A percentile compares a stretch with the other conserved stretches of the same genome.
Conservation (phyloP, 2,329 filamentous ascomycete genomes). For the Epichloe aotearoae region DNA sequence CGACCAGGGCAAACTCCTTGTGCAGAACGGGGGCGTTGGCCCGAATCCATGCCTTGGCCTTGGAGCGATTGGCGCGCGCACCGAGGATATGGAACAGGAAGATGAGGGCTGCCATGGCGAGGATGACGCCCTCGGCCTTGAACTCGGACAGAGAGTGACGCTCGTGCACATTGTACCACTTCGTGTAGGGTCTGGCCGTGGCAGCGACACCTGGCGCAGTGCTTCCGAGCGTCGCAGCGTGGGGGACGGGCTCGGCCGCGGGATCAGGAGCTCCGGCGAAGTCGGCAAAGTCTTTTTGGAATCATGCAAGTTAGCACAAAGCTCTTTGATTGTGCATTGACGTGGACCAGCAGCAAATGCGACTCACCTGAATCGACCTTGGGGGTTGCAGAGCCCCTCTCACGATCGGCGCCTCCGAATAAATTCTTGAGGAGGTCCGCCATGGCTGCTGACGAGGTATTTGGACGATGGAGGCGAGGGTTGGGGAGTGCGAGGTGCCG, state of each 20-base stretch:
- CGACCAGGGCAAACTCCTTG: slow-evolving; percentile 77
- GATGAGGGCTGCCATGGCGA: slow-evolving; percentile 61
- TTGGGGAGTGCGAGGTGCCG: slow-evolving; percentile 5
- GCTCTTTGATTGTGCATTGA: neutral
- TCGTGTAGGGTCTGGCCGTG: slow-evolving; percentile 58
- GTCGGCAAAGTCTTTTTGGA: slow-evolving; percentile 70
- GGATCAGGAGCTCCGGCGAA: slow-evolving; percentile 71
- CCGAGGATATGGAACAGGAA: slow-evolving; percentile 73
- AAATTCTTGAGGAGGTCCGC: slow-evolving; percentile 52
- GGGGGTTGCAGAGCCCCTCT: slow-evolving; percentile 26
- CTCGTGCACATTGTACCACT: slow-evolving; percentile 97
- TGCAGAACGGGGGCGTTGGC: slow-evolving; percentile 60
- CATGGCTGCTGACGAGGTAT: slow-evolving; percentile 27
- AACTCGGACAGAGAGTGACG: slow-evolving; percentile 76
- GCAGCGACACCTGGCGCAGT: slow-evolving; percentile 32
- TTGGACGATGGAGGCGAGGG: slow-evolving; percentile 4
- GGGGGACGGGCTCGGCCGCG: slow-evolving; percentile 34
- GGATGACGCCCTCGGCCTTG: slow-evolving; percentile 70
- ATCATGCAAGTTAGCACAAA: neutral
- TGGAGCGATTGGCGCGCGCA: slow-evolving; percentile 62
- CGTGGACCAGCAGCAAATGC: neutral
- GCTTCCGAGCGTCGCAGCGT: slow-evolving; percentile 32
- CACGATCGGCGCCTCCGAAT: slow-evolving; percentile 52
- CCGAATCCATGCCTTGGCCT: slow-evolving; percentile 67
- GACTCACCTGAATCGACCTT: slow-evolving; percentile 51